These are phyloP conservation scores for Saccharomycopsis fibuligera DNA, from an alignment of 805 yeast species.

Conservation along the genomic window DNA sequence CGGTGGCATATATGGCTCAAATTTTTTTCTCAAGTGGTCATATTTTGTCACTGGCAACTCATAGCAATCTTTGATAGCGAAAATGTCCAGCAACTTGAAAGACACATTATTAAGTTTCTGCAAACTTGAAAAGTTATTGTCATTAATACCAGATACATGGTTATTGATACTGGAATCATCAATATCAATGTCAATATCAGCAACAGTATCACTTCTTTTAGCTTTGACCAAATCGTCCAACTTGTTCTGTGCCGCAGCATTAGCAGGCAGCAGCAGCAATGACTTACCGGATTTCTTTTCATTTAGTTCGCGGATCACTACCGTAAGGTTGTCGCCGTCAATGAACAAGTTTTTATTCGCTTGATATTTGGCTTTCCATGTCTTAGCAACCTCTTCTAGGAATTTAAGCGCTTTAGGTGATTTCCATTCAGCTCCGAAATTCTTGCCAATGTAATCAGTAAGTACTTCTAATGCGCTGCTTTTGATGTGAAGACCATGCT, in stretches of 20 bases:
- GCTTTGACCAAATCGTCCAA: slow-evolving; percentile 20
- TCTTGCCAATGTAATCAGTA: slow-evolving; percentile 68
- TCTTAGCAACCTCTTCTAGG: slow-evolving; percentile 69
- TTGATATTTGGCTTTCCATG: slow-evolving; percentile 59
- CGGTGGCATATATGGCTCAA: slow-evolving; percentile 29
- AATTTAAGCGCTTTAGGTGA: slow-evolving; percentile 53
- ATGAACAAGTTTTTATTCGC: slow-evolving; percentile 84
- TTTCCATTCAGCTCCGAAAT: slow-evolving; percentile 85
- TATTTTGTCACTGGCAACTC: slow-evolving; percentile 61
- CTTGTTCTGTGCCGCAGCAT: slow-evolving; percentile 12
- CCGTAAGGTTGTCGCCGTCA: slow-evolving; percentile 63
- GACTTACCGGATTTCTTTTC: slow-evolving; percentile 23
- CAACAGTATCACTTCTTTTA: slow-evolving; percentile 22
- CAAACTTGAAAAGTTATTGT: slow-evolving; percentile 4
- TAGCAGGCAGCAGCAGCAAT: slow-evolving; percentile 3
- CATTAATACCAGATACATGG: slow-evolving; percentile 25
- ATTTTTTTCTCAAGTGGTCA: slow-evolving; percentile 57
- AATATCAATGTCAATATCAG: slow-evolving; percentile 17
- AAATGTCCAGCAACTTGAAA: slow-evolving; percentile 20
- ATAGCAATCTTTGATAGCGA: slow-evolving; percentile 45
- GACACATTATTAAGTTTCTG: too few species aligned
- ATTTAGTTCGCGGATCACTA: slow-evolving; percentile 55
- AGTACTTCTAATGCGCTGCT: slow-evolving; percentile 72
- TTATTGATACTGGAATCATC: slow-evolving; percentile 22
- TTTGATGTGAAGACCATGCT: slow-evolving; percentile 85